Evolutionary conservation across 2,329 filamentous ascomycete genomes (phyloP), one percentile per base, ranked within the genome.

Genomic region (Phialocephala sp.): DNA sequence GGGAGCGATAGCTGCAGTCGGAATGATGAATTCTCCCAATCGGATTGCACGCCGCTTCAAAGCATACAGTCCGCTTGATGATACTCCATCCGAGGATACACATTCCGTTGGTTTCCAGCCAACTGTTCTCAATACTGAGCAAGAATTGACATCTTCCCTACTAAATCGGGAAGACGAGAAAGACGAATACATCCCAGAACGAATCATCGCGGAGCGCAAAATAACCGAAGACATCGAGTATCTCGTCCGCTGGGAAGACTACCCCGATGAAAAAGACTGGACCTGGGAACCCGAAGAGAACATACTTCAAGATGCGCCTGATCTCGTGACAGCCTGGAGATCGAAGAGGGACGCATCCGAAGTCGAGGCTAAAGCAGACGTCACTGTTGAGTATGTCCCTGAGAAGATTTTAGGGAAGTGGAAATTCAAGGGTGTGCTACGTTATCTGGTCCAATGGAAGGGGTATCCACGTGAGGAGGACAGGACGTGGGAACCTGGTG

Each of bases 401-500:
- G 66, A 72, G 60, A 67, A 64, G 50, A 71, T 72, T 39, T 11
- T 72, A 12, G 50, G 32, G 2, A 64, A 65, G 50, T 54, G 56
- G 35, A 69, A 62, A n/a, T 52, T 60, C 35, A 68, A 67, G 11
- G 64, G 64, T 2, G 43, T 65, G 8, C 27, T 45, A 4, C 64
- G 68, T 56, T 71, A 69, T 47, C 56, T 69, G 12, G 69, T 71
- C 24, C 63, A 68, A 24, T 71, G 70, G 70, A 52, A 69, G 36
- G 69, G 69, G 15, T 72, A 66, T 55, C 50, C 57, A 20, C n/a
- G 59, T 12, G 20, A 62, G 18, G 35, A 69, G 20, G 69, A 71
- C 52, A 64, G 68, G 36, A 72, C 70, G 15, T 72, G 70, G 70
- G 70, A 72, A 35, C 66, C 66, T 2, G 64, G 65, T 59, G 65